Base-by-base conservation (phyloP, 495 filamentous ascomycete genomes). In the Chaetomium fimeti region DNA sequence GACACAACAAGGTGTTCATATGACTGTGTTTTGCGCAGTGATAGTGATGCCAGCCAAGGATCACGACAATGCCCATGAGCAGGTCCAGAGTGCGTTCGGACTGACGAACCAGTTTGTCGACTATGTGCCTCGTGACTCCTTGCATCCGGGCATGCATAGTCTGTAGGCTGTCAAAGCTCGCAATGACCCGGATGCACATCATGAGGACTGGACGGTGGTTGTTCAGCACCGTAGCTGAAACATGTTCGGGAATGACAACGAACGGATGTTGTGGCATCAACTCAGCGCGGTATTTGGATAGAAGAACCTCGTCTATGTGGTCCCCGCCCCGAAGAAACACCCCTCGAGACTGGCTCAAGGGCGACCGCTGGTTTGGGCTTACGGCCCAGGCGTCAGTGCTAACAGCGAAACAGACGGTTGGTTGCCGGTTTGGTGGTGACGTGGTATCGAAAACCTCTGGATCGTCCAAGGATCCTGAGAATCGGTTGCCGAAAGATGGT, bases 81-180 rank as follows among this genome's bases (percentile, higher is more conserved):
- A 82, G 66, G 45, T 85, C 81, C 45, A 84, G 67, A 28, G 77
- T 81, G 20, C 78, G 69, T 49, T 83, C 78, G 7, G 75, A 75
- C 40, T 77, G 74, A 57, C 83, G 61, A 16, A 83, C 66, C 71
- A 85, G 78, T 25, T 74, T 73, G 28, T 78, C 74, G 25, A 77
- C 66, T 55, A 81, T 66, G 45, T 73, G 69, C 60, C 68, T 73
- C 65, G 80, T 77, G 27, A 82, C 66, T 38, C 72, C 72, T 18
- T 65, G 69, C 28, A 76, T 76, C 57, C 79, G 71, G 22, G 57
- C 68, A 12, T 74, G 67, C 69, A 80, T 74, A 36, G 76, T 74
- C 8, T 71, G 74, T 43, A 81, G 63, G 60, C 75, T 71, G 4
- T 69, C 67, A 49, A 76, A 75, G 0, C 72, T 77, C 8, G 79